Evolutionary conservation across 768 basidiomycete genomes (phyloP).

Genomic region (Vishniacozyma victoriae): DNA sequence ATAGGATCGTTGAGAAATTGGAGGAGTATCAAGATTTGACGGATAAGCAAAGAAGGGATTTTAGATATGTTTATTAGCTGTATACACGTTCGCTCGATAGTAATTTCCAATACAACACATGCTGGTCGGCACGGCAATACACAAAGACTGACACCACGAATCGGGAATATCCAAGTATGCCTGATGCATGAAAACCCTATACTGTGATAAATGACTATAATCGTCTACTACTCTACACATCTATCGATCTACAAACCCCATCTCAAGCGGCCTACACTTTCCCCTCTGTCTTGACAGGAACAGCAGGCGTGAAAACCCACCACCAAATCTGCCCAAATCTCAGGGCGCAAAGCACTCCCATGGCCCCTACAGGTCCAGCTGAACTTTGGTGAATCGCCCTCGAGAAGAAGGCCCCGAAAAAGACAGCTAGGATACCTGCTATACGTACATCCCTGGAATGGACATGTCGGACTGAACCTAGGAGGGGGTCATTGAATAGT

Average conservation of each 20-base stretch:
- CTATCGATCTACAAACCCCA: too few species aligned
- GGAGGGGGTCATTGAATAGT: constrained; percentile 69
- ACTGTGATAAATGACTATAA: too few species aligned
- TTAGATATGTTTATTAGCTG: constrained; percentile 36
- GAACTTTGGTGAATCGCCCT: constrained; percentile 30
- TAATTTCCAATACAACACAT: too few species aligned
- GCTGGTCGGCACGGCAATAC: too few species aligned
- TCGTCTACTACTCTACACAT: too few species aligned
- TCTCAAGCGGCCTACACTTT: too few species aligned
- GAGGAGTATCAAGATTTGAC: constrained; percentile 29
- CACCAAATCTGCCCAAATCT: constrained; percentile 28
- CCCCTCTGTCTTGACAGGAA: background rate
- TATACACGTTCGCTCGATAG: too few species aligned
- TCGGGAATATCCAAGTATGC: too few species aligned
- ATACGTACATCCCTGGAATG: constrained; percentile 64
- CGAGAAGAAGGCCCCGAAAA: constrained; percentile 63
- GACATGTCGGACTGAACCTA: constrained; percentile 56
- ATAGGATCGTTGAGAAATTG: constrained; percentile 7
- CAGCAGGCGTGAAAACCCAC: constrained; percentile 19
- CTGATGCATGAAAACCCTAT: too few species aligned
- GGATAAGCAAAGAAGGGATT: constrained; percentile 31
- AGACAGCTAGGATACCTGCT: constrained; percentile 57
- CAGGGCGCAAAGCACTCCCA: constrained; percentile 39
- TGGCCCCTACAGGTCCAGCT: constrained; percentile 28
- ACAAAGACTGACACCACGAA: too few species aligned